Evolutionary conservation across 2,329 filamentous ascomycete species (phyloP).

Genomic region (Hypomyces perniciosus): DNA sequence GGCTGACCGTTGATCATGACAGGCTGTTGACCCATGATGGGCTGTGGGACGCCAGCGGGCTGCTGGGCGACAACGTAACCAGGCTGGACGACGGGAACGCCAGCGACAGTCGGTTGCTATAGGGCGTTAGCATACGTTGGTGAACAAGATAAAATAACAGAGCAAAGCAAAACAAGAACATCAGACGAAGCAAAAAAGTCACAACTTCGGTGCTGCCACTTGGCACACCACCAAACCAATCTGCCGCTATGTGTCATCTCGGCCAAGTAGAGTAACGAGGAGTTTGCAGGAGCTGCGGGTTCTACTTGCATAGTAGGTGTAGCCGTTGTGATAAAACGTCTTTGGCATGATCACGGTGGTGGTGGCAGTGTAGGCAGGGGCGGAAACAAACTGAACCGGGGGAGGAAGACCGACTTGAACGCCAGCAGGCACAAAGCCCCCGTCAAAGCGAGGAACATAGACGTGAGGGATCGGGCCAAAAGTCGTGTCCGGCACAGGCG

Average conservation of each 20-base stretch:
- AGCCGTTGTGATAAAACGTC: conserved; percentile 26
- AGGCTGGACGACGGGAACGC: conserved; percentile 24
- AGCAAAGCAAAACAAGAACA: background rate
- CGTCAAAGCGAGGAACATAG: conserved; percentile 50
- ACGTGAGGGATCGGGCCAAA: conserved; percentile 49
- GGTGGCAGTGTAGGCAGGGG: conserved; percentile 19
- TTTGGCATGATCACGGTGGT: conserved; percentile 28
- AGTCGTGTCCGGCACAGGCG: conserved; percentile 52
- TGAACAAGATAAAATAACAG: background rate
- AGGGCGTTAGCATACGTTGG: conserved; percentile 11
- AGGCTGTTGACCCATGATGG: conserved; percentile 26
- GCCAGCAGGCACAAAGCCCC: conserved; percentile 21
- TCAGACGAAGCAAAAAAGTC: background rate
- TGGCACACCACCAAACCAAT: background rate
- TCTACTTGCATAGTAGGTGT: conserved; percentile 37
- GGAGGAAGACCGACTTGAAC: conserved; percentile 28
- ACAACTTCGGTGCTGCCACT: background rate
- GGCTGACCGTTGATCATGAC: conserved; percentile 28
- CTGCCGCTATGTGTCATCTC: no score
- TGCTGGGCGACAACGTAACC: conserved; percentile 29
- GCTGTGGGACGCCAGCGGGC: conserved; percentile 27
- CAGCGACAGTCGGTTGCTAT: conserved; percentile 27
- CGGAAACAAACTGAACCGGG: conserved; percentile 23
- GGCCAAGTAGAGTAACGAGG: background rate
- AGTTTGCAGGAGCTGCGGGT: conserved; percentile 6